phyloP scores from a whole-genome alignment of 1,284 basidiomycete species.

The Pseudozyma hubeiensis region DNA sequence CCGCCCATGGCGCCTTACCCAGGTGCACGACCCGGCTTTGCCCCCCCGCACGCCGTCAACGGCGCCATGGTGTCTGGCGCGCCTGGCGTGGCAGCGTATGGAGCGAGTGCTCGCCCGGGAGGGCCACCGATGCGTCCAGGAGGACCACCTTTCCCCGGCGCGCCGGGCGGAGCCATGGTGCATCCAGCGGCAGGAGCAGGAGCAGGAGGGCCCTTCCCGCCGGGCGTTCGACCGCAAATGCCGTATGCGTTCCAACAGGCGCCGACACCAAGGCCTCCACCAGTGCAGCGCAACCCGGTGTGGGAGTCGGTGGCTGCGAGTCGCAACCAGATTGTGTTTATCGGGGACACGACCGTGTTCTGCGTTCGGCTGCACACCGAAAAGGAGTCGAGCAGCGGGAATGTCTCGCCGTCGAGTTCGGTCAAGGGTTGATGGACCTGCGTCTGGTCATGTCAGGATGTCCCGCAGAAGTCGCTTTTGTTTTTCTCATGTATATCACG shows the following conservation, averaged over 20 bases:
- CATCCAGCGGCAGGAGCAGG: slow-evolving; percentile 18
- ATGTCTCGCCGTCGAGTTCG: slow-evolving; percentile 38
- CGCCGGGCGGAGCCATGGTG: slow-evolving; percentile 32
- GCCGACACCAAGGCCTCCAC: slow-evolving; percentile 33
- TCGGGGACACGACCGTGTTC: slow-evolving; percentile 63
- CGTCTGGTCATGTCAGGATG: too few species aligned
- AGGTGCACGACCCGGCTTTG: slow-evolving; percentile 38
- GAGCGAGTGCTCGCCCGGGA: slow-evolving; percentile 21
- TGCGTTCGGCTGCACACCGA: slow-evolving; percentile 57
- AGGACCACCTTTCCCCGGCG: slow-evolving; percentile 27
- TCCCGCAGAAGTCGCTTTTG: background rate
- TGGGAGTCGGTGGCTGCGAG: slow-evolving; percentile 64
- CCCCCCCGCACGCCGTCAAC: slow-evolving; percentile 22
- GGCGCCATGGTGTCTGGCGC: slow-evolving; percentile 35
- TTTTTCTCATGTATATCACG: slow-evolving; percentile 19
- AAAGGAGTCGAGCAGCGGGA: slow-evolving; percentile 30
- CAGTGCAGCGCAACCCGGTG: slow-evolving; percentile 60
- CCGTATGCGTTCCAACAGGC: slow-evolving; percentile 53
- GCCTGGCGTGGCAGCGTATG: slow-evolving; percentile 28
- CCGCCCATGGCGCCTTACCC: slow-evolving; percentile 35
- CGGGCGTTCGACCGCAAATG: slow-evolving; percentile 34
- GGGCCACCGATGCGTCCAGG: slow-evolving; percentile 39
- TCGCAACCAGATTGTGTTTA: slow-evolving; percentile 65
- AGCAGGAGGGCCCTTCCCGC: slow-evolving; percentile 22
- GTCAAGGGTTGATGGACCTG: slow-evolving; percentile 24